A percentile compares a stretch with the other conserved stretches of the same genome.
Conservation (phyloP, 1,284 basidiomycete genomes). For the Ganoderma boninense region DNA sequence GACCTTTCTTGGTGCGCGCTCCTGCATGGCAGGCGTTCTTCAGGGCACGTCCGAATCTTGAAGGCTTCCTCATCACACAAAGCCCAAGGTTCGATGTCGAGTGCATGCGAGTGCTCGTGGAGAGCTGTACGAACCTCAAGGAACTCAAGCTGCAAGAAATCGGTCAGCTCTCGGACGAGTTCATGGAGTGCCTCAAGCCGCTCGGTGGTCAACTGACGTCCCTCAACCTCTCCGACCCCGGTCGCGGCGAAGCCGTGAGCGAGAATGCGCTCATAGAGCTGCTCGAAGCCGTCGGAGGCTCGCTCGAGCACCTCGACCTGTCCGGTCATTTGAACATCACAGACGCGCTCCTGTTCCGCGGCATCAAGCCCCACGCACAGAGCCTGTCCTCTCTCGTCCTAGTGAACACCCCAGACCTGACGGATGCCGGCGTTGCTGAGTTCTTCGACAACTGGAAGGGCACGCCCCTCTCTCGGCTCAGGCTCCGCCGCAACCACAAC, state of each 20-base stretch:
- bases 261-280: slow-evolving; percentile 60
- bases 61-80: slow-evolving; percentile 83
- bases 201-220: slow-evolving; percentile 54
- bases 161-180: slow-evolving; percentile 74
- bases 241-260: slow-evolving; percentile 44
- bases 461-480: slow-evolving; percentile 55
- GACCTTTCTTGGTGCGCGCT: slow-evolving; percentile 86
- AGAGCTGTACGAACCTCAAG: slow-evolving; percentile 67
- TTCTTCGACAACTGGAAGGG: slow-evolving; percentile 64
- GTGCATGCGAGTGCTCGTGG: slow-evolving; percentile 72
- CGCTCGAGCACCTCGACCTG: slow-evolving; percentile 64
- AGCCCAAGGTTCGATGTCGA: slow-evolving; percentile 88
- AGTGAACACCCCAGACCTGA: slow-evolving; percentile 67
- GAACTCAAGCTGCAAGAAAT: slow-evolving; percentile 85
- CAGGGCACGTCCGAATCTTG: slow-evolving; percentile 64
- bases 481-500: slow-evolving; percentile 69
- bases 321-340: slow-evolving; percentile 68
- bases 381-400: slow-evolving; percentile 67
- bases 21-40: slow-evolving; percentile 85
- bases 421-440: slow-evolving; percentile 70
- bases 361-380: slow-evolving; percentile 64
- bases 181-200: slow-evolving; percentile 61
- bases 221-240: slow-evolving; percentile 60
- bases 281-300: slow-evolving; percentile 51
- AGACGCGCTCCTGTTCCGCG: slow-evolving; percentile 66